Evolutionary conservation across 2,329 filamentous ascomycete genomes (phyloP), one percentile per base, ranked within the genome.

Genomic region (Colletotrichum acutatum): DNA sequence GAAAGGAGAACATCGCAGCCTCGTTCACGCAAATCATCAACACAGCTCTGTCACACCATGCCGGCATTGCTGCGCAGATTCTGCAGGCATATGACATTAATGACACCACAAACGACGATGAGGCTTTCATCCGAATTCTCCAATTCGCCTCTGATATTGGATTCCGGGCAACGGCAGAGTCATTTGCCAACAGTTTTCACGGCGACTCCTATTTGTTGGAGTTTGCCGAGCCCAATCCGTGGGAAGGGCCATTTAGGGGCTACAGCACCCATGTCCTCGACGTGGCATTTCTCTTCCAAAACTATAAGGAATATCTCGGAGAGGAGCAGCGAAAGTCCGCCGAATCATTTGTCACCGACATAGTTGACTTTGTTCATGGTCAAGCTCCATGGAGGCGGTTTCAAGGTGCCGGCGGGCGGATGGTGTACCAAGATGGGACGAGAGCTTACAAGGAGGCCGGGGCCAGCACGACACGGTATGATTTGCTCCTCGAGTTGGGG

Each of bases 201-300:
- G 58, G 34, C 4, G 52, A 67, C 42, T 64, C 63, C 7, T 76
- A 53, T 26, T 34, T 77, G 9, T 66, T 70, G 73, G 80, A 83
- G 58, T 86, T 87, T 80, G 86, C 86, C 68, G 85, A 86, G 68
- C 79, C 79, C 0, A 87, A 87, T 71, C 84, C 85, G 0, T 87
- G 84, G 83, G 80, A 83, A 0, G 85, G 85, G 0, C 78, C 78
- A 1, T 84, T 75, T 77, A 81, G 84, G 69, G 83, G 83, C 1
- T 75, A 78, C 28, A 78, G 84, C 0, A 81, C 78, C 1, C 86
- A 87, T 73, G 83, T 86, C n/a, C 79, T 86, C 1, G 86, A 87
- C 42, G 75, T 85, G 14, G 81, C 81, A 0, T 86, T 82, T 58
- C 74, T 87, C 14, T 84, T 86, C 68, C 84, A 86, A 76, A 87